Percentiles rank a stretch among this genome's conserved stretches.
Conservation (phyloP, 2,329 filamentous ascomycete species). For the Cryphonectria nitschkei region DNA sequence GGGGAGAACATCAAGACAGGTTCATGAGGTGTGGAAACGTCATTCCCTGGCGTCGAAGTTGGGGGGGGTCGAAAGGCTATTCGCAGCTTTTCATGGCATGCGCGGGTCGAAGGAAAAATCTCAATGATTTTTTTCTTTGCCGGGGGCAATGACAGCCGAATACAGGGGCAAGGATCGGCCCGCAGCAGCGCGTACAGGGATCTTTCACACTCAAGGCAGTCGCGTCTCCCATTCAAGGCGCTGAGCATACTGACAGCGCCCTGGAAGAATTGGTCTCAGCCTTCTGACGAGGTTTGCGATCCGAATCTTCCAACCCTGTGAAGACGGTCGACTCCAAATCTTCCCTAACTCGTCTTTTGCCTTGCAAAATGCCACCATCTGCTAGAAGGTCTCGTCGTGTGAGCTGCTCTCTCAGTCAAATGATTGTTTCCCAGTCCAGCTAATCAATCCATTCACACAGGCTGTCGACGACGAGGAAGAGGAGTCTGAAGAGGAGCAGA, state of each 20-base stretch:
- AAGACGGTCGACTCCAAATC: background rate
- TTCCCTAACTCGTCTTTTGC: background rate
- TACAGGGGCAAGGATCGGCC: constrained; percentile 9
- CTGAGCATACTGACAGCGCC: background rate
- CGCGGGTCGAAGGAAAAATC: background rate
- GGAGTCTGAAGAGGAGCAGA: constrained; percentile 41
- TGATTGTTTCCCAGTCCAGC: background rate
- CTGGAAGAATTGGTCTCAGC: no score
- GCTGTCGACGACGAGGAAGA: constrained; percentile 40
- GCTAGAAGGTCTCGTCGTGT: constrained; percentile 26
- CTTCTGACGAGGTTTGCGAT: background rate
- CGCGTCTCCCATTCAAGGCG: constrained; percentile 13
- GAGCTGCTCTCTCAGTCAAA: constrained; percentile 9
- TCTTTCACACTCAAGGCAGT: constrained; percentile 4
- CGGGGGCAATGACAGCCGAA: background rate
- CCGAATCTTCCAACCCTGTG: background rate
- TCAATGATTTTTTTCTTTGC: constrained; percentile 14
- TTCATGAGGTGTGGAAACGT: constrained; percentile 4
- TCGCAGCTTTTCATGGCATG: background rate
- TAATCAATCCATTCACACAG: constrained; percentile 15
- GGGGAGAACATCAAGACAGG: constrained; percentile 40
- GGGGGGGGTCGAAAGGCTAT: background rate
- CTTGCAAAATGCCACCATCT: constrained; percentile 21
- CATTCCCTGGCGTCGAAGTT: background rate
- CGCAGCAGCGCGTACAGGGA: constrained; percentile 11